phyloP scores from a whole-genome alignment of 225 moss, liverwort and hornwort genomes.

The Pseudoscleropodium purum region DNA sequence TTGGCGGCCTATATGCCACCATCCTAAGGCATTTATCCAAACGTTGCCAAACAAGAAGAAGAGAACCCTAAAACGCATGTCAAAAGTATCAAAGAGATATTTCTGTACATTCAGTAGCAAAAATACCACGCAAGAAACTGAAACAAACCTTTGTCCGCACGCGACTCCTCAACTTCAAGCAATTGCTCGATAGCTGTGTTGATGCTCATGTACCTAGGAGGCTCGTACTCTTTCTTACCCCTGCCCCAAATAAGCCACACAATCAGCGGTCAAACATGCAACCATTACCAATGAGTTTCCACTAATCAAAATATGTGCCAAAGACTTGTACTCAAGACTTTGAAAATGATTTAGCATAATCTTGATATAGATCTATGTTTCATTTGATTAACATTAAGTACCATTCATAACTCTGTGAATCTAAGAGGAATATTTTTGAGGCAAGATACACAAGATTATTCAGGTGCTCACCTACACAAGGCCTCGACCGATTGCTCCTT shows the following conservation, averaged over 20 bases:
- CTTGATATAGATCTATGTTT: neutral
- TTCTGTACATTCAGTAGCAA: neutral
- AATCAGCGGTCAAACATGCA: neutral
- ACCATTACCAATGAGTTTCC: neutral
- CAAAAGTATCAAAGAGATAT: neutral
- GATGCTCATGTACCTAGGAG: slow-evolving; percentile 90
- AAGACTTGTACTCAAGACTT: neutral
- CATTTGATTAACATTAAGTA: neutral
- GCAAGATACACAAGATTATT: neutral
- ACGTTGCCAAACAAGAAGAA: neutral
- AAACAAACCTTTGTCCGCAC: slow-evolving; percentile 58
- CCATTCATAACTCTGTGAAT: neutral
- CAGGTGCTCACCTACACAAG: slow-evolving; percentile 81
- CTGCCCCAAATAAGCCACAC: slow-evolving; percentile 21
- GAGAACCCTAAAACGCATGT: neutral
- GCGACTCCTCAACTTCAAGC: slow-evolving; percentile 74
- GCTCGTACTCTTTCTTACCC: slow-evolving; percentile 85
- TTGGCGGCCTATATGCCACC: neutral
- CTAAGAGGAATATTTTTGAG: neutral
- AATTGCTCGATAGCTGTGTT: slow-evolving; percentile 91
- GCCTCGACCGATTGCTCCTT: slow-evolving; percentile 96
- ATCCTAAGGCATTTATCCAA: neutral
- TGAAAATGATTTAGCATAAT: no score
- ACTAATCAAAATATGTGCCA: neutral
- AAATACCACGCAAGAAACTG: neutral